Percentiles rank a stretch among this genome's conserved stretches.
Evolutionary conservation across 148 eudicot species (phyloP).

Genomic region (Vaccinium macrocarpon): DNA sequence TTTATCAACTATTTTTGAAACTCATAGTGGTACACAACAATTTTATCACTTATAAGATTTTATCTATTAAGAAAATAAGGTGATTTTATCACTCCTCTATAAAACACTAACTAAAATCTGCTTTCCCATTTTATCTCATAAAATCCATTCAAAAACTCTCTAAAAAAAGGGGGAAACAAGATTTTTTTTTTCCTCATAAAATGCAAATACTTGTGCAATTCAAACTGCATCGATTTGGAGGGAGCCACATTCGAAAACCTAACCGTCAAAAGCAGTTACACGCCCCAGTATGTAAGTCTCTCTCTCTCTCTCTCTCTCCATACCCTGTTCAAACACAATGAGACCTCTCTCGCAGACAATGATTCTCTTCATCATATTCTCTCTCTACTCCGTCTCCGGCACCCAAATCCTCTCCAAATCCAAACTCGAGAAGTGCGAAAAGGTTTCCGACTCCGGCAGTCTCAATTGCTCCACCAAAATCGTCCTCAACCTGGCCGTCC

Average conservation of each 20-base stretch:
- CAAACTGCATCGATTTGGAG: neutral
- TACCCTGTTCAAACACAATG: conserved; percentile 10
- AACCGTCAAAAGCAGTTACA: conserved; percentile 11
- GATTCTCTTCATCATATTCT: neutral
- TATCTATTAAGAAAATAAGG: no score
- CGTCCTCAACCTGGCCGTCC: conserved; percentile 74
- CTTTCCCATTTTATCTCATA: no score
- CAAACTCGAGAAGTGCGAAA: conserved; percentile 83
- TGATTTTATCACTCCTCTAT: no score
- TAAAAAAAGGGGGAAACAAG: no score
- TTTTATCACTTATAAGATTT: no score
- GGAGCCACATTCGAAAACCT: neutral
- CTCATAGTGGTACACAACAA: no score
- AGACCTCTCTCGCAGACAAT: neutral
- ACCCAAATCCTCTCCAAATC: conserved; percentile 83
- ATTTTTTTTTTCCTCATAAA: no score
- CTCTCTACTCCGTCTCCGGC: conserved; percentile 6
- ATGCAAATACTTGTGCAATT: neutral
- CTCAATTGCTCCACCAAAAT: conserved; percentile 84
- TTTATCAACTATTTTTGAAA: no score
- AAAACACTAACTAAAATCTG: no score
- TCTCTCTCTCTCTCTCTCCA: neutral
- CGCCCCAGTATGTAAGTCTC: neutral
- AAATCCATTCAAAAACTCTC: no score
- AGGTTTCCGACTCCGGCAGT: conserved; percentile 28